These are phyloP conservation scores for Eucalyptus sp. DNA, from an alignment of 345 rosid species.

Conservation along the genomic window DNA sequence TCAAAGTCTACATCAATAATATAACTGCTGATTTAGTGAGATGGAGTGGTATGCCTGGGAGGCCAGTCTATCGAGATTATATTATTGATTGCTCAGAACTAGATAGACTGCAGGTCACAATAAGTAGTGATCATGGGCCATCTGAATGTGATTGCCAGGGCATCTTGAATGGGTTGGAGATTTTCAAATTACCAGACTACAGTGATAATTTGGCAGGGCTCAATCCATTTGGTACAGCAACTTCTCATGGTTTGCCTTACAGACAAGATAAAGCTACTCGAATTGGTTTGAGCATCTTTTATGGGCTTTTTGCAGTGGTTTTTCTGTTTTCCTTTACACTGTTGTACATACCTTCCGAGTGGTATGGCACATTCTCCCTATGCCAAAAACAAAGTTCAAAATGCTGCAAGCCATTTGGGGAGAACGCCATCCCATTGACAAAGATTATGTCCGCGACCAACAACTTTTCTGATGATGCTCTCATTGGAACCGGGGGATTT, in stretches of 20 bases:
- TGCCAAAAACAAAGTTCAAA: background rate
- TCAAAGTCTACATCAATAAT: conserved; percentile 4
- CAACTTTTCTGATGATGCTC: conserved; percentile 1
- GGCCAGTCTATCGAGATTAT: conserved; percentile 13
- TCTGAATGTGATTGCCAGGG: background rate
- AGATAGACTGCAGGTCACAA: background rate
- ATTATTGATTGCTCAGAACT: background rate
- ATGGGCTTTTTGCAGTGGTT: background rate
- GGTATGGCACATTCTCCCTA: background rate
- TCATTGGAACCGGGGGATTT: conserved; percentile 26
- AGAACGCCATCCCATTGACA: conserved; percentile 5
- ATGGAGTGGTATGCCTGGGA: background rate
- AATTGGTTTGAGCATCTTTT: accelerated
- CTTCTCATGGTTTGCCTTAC: background rate
- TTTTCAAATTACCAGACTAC: conserved; percentile 9
- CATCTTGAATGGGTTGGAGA: conserved; percentile 21
- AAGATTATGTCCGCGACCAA: conserved; percentile 10
- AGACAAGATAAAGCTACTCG: too few relatives aligned
- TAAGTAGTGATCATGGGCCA: background rate
- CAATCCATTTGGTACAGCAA: background rate
- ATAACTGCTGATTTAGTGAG: background rate
- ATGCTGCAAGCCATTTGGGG: background rate
- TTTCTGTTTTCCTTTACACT: background rate
- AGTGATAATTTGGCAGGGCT: conserved; percentile 9
- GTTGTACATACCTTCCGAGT: background rate